These are phyloP conservation scores for Alternaria dauci DNA, from an alignment of 2,329 filamentous ascomycete species.

Conservation along the genomic window DNA sequence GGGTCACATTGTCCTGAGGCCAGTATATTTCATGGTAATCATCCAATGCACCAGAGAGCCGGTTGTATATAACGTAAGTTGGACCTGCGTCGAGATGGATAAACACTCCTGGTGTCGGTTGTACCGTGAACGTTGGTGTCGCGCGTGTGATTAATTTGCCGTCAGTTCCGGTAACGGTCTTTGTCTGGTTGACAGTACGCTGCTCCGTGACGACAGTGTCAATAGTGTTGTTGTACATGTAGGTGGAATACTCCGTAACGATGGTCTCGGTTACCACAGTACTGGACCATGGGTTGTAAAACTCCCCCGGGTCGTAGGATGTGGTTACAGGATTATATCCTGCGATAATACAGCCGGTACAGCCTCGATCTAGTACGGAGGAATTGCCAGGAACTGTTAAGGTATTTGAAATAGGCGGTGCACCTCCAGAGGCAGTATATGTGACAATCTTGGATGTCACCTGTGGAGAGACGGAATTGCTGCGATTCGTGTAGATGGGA, in stretches of 20 bases:
- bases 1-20: background rate
- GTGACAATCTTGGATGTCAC: background rate
- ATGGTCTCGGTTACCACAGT: constrained; percentile 40
- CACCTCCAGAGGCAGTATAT: background rate
- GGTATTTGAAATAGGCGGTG: background rate
- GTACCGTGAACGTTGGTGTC: constrained; percentile 33
- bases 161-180: constrained; percentile 24
- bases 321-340: constrained; percentile 35
- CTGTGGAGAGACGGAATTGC: background rate
- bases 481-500: constrained; percentile 5
- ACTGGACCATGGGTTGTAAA: constrained; percentile 27
- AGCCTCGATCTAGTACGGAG: constrained; percentile 15
- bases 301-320: constrained; percentile 19
- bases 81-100: constrained; percentile 34
- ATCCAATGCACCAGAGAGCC: constrained; percentile 36
- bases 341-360: constrained; percentile 45
- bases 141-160: constrained; percentile 31
- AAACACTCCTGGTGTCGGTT: constrained; percentile 25
- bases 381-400: constrained; percentile 4
- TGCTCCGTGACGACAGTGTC: constrained; percentile 36
- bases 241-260: constrained; percentile 35
- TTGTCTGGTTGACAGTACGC: constrained; percentile 39
- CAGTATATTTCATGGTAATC: constrained; percentile 8
- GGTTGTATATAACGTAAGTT: constrained; percentile 44
- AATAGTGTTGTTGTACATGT: constrained; percentile 34